A percentile compares a stretch with the other conserved stretches of the same genome.
Conservation (phyloP, 768 basidiomycete species). For the Rhodosporidiobolus sp. region DNA sequence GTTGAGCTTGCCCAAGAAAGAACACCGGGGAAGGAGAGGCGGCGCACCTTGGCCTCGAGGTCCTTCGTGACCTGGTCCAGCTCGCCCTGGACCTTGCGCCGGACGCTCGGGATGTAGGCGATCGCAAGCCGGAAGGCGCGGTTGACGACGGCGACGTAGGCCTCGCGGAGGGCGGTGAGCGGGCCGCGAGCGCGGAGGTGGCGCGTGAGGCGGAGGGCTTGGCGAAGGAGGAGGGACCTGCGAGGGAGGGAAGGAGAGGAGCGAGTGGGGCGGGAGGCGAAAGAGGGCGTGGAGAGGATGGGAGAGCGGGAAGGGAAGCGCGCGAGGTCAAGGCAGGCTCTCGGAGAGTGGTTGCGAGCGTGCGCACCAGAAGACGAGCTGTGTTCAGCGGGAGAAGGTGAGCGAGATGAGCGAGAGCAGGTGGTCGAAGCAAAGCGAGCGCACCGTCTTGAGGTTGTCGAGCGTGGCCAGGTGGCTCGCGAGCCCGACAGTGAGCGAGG, state of each 20-base stretch:
- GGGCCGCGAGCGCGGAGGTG: conserved; percentile 30
- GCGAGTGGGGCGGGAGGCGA: no score
- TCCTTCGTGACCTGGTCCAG: conserved; percentile 30
- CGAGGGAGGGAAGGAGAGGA: not conserved
- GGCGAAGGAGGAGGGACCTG: conserved; percentile 27
- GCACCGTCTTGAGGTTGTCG: conserved; percentile 1
- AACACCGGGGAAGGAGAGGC: no score
- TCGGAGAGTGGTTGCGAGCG: not conserved
- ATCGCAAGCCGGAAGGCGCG: conserved; percentile 22
- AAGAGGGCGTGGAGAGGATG: no score
- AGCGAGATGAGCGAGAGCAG: not conserved
- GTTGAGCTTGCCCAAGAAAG: not conserved
- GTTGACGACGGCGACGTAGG: conserved; percentile 23
- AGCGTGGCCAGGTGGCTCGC: not conserved
- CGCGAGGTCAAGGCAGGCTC: not conserved
- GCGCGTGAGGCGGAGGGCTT: not conserved
- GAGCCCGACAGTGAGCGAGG: not conserved
- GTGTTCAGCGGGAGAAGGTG: not conserved
- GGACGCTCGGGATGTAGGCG: conserved; percentile 11
- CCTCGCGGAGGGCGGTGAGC: conserved; percentile 11
- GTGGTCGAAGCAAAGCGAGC: not conserved
- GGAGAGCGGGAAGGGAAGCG: no score
- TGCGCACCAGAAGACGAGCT: conserved; percentile 34
- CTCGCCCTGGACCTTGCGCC: conserved; percentile 32
- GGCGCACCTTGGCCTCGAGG: conserved; percentile 22